Conservation (phyloP, 2,329 filamentous ascomycete species). For the Alternaria novae-zelandiae region DNA sequence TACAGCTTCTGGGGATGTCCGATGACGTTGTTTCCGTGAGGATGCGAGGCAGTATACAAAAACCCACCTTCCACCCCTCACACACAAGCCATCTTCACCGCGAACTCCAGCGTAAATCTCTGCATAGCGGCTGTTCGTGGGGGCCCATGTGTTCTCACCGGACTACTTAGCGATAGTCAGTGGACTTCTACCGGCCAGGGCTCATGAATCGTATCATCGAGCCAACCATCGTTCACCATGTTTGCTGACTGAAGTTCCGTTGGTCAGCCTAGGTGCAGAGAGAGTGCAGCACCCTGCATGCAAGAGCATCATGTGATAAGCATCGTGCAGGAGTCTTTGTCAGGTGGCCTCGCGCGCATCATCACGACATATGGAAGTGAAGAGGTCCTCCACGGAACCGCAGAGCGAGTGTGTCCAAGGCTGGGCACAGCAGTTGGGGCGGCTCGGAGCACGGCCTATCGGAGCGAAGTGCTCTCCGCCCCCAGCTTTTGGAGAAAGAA, state of each 20-base stretch:
- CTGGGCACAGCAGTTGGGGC: background rate
- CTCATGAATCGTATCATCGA: background rate
- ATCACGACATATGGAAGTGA: background rate
- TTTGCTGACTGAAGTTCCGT: slow-evolving; percentile 9
- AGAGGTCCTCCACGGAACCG: background rate
- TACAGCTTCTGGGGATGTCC: background rate
- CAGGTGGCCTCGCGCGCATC: slow-evolving; percentile 8
- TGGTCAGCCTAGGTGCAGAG: slow-evolving; percentile 7
- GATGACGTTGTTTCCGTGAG: background rate
- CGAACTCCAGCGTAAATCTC: background rate
- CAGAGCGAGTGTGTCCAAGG: background rate
- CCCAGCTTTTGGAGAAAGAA: background rate
- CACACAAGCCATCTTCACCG: background rate
- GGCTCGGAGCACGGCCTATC: slow-evolving; percentile 4
- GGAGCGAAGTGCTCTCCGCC: background rate
- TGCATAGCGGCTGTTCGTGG: background rate
- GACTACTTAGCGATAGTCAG: background rate
- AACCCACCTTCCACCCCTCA: background rate
- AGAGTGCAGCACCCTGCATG: slow-evolving; percentile 5
- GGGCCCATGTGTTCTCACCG: background rate
- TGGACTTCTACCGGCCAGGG: background rate
- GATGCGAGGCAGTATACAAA: background rate
- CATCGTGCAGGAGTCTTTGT: slow-evolving; percentile 7
- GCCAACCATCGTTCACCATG: background rate
- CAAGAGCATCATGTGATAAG: slow-evolving; percentile 18